Percentiles rank a stretch among this genome's conserved stretches.
These are phyloP conservation scores for Neopestalotiopsis rosae DNA, from an alignment of 2,329 filamentous ascomycete species.

Conservation along the genomic window DNA sequence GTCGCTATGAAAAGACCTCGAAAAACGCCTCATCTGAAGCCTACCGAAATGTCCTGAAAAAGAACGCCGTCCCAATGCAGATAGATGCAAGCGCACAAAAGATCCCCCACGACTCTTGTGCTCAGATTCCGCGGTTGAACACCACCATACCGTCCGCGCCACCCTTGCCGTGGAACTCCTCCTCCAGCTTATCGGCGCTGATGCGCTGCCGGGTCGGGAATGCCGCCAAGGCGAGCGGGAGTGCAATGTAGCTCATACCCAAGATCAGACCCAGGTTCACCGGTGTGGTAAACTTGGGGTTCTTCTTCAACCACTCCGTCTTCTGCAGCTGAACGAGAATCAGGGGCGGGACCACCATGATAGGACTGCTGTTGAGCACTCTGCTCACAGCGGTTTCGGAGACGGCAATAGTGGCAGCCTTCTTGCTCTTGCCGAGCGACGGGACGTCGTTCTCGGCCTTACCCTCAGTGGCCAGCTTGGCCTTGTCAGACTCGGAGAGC, in stretches of 20 bases:
- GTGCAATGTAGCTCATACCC: slow-evolving; percentile 82
- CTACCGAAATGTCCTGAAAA: not conserved
- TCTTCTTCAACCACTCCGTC: slow-evolving; percentile 78
- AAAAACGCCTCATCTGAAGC: slow-evolving; percentile 7
- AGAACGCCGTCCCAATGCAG: slow-evolving; percentile 13
- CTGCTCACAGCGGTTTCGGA: slow-evolving; percentile 90
- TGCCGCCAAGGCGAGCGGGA: slow-evolving; percentile 87
- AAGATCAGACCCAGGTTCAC: slow-evolving; percentile 89
- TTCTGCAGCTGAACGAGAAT: slow-evolving; percentile 84
- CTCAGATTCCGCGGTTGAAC: slow-evolving; percentile 91
- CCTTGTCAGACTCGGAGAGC: slow-evolving; percentile 72
- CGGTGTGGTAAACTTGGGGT: slow-evolving; percentile 78
- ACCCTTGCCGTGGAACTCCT: slow-evolving; percentile 83
- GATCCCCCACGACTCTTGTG: not conserved
- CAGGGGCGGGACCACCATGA: slow-evolving; percentile 95
- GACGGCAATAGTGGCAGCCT: slow-evolving; percentile 87
- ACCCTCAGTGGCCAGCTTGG: slow-evolving; percentile 59
- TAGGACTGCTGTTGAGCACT: slow-evolving; percentile 91
- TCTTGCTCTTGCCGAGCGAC: slow-evolving; percentile 84
- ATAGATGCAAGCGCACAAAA: not conserved
- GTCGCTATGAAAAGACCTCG: not conserved
- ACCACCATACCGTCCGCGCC: slow-evolving; percentile 85
- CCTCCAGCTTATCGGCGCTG: slow-evolving; percentile 75
- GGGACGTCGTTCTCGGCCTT: slow-evolving; percentile 68
- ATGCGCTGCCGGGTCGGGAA: slow-evolving; percentile 93